Percentiles rank a stretch among this genome's conserved stretches.
These are phyloP conservation scores for Exophiala sp. DNA, from an alignment of 2,329 filamentous ascomycete genomes.

Conservation along the genomic window DNA sequence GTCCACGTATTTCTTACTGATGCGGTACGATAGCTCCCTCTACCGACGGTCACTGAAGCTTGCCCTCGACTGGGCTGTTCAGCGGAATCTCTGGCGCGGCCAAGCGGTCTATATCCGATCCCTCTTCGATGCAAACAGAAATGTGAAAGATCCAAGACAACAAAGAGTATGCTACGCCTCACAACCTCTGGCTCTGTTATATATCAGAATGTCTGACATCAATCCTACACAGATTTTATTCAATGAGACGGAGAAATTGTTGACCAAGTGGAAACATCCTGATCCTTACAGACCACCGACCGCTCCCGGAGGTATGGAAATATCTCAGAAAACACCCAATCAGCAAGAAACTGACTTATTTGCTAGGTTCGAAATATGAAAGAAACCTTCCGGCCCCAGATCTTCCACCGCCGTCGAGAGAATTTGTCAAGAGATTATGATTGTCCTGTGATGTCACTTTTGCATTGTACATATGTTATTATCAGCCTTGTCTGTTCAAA, in stretches of 20 bases:
- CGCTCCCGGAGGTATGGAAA: conserved; percentile 72
- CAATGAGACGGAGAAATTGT: conserved; percentile 76
- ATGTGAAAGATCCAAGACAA: conserved; percentile 76
- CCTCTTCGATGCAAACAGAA: conserved; percentile 86
- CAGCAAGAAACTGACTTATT: conserved; percentile 9
- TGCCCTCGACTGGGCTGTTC: conserved; percentile 89
- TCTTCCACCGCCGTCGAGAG: conserved; percentile 49
- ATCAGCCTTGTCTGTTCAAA: conserved; percentile 2
- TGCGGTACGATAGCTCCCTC: conserved; percentile 51
- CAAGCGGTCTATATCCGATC: conserved; percentile 94
- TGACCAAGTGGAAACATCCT: conserved; percentile 95
- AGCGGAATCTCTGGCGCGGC: conserved; percentile 87
- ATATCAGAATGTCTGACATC: conserved; percentile 15
- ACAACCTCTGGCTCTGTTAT: neutral
- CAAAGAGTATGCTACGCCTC: conserved; percentile 59
- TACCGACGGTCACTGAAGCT: conserved; percentile 93
- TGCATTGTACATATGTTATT: conserved; percentile 21
- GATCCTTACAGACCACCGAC: conserved; percentile 87
- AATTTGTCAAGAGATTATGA: conserved; percentile 29
- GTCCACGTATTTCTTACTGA: conserved; percentile 29
- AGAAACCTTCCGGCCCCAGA: conserved; percentile 78
- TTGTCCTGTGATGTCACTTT: neutral
- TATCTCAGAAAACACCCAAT: neutral
- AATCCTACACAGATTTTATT: conserved; percentile 60
- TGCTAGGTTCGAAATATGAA: conserved; percentile 85